These are phyloP conservation scores for Themeda triandra DNA, from an alignment of 176 grass and related monocot species.

Conservation along the genomic window DNA sequence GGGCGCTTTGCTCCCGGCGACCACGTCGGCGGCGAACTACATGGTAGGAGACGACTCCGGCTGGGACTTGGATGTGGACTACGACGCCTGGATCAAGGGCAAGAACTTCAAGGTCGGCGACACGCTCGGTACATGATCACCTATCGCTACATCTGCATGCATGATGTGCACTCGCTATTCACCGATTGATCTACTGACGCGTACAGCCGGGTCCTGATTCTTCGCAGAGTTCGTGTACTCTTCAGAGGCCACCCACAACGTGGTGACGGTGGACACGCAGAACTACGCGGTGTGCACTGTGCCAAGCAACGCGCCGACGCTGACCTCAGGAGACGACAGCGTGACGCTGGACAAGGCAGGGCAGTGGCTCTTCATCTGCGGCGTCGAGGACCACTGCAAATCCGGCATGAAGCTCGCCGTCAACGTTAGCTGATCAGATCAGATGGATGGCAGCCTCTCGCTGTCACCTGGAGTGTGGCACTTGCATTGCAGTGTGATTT, in stretches of 20 bases:
- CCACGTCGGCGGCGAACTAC: neutral
- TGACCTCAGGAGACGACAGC: conserved; percentile 21
- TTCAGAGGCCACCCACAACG: conserved; percentile 26
- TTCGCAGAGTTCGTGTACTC: conserved; percentile 22
- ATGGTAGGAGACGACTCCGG: conserved; percentile 21
- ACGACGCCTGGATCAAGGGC: conserved; percentile 32
- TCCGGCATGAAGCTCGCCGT: conserved; percentile 42
- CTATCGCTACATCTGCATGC: neutral
- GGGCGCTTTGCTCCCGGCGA: conserved; percentile 9
- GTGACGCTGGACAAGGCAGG: conserved; percentile 7
- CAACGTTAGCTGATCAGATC: conserved; percentile 1
- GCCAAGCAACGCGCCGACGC: conserved; percentile 11
- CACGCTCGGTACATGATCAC: conserved; percentile 20
- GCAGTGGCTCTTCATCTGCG: conserved; percentile 24
- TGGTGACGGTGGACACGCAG: conserved; percentile 17
- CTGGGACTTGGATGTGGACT: conserved; percentile 32
- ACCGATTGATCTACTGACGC: neutral
- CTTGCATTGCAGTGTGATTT: no score
- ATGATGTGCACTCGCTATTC: neutral
- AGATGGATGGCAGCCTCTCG: no score
- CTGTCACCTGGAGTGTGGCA: no score
- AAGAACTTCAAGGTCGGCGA: conserved; percentile 47
- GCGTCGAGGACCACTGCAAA: conserved; percentile 18
- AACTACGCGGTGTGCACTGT: conserved; percentile 15
- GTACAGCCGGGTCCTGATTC: neutral